Percentiles rank a stretch among this genome's conserved stretches.
These are phyloP conservation scores for Neoascochyta sp. DNA, from an alignment of 2,329 filamentous ascomycete species.

Conservation along the genomic window DNA sequence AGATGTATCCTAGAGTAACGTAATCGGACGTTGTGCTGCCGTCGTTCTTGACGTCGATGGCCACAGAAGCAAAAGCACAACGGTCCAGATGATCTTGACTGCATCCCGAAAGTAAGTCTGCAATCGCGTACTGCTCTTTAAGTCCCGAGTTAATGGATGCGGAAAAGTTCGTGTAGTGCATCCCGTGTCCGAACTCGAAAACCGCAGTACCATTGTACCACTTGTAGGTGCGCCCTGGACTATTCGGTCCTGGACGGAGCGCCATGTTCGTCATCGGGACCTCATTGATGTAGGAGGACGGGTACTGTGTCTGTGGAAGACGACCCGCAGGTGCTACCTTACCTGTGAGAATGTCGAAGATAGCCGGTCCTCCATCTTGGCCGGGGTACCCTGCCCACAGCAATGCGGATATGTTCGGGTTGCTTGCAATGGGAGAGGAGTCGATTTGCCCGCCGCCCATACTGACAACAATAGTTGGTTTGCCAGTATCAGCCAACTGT, in stretches of 20 bases:
- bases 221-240: slow-evolving; percentile 57
- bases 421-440: slow-evolving; percentile 47
- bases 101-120: slow-evolving; percentile 25
- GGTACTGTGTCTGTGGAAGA: slow-evolving; percentile 57
- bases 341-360: slow-evolving; percentile 56
- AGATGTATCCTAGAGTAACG: slow-evolving; percentile 51
- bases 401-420: slow-evolving; percentile 49
- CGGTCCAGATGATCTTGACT: slow-evolving; percentile 37
- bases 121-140: slow-evolving; percentile 14
- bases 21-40: slow-evolving; percentile 51
- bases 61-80: slow-evolving; percentile 42
- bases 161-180: slow-evolving; percentile 58
- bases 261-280: slow-evolving; percentile 57
- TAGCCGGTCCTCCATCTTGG: slow-evolving; percentile 56
- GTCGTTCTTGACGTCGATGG: slow-evolving; percentile 48
- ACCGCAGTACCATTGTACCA: slow-evolving; percentile 54
- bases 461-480: slow-evolving; percentile 53
- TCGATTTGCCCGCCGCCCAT: slow-evolving; percentile 56
- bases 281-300: slow-evolving; percentile 48
- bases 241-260: slow-evolving; percentile 46
- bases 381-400: slow-evolving; percentile 61
- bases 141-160: slow-evolving; percentile 15
- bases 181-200: slow-evolving; percentile 54
- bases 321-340: slow-evolving; percentile 52
- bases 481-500: slow-evolving; percentile 46